Base-by-base conservation (phyloP, 1,139 yeast genomes). In the Sugiyamaella sp. region DNA sequence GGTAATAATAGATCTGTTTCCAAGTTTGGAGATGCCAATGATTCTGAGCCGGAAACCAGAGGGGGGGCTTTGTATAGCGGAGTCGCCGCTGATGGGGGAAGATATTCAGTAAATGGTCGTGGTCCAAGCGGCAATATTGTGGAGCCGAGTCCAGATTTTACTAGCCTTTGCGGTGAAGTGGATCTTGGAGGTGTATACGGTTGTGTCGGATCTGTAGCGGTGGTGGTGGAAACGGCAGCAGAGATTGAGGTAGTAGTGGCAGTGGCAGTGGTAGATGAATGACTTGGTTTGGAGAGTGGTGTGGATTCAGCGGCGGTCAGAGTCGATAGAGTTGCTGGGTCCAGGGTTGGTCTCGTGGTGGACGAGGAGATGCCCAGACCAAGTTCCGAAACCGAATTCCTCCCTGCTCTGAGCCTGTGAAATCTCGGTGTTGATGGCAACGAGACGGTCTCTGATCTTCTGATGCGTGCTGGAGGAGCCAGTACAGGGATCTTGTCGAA, bases 401-500 rank as follows among this genome's bases (percentile, higher is more conserved):
- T 35, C 9, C 38, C 37, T 6, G 25, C 33, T 4, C 46, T 22
- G 8, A 17, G 19, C 25, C 41, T 33, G n/a, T n/a, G 32, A 35
- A 19, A 21, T 20, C 48, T 38, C 12, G 50, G 50, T 3, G 50
- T 38, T 4, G 50, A 29, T 10, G 50, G 50, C 35, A 46, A 46
- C 39, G 50, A 46, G 16, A 46, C 37, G 4, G 44, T 32, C 20
- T 40, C 50, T 39, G 46, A 20, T 48, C 46, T 39, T 24, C 46
- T 29, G 24, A 32, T 29, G 17, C 54, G 27, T 27, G 38, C 12
- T 4, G 56, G 56, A 24, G 56, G 56, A 40, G 56, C 44, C 38
- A 53, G 46, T 27, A 45, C 35, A n/a, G 56, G 56, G 41, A 53
- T 53, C 9, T 49, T 53, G 17, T 53, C 53, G 24, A 53, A 42